Percentiles rank a stretch among this genome's conserved stretches.
These are phyloP conservation scores for Sanguinoderma infundibulare DNA, from an alignment of 1,284 basidiomycete species.

Conservation along the genomic window DNA sequence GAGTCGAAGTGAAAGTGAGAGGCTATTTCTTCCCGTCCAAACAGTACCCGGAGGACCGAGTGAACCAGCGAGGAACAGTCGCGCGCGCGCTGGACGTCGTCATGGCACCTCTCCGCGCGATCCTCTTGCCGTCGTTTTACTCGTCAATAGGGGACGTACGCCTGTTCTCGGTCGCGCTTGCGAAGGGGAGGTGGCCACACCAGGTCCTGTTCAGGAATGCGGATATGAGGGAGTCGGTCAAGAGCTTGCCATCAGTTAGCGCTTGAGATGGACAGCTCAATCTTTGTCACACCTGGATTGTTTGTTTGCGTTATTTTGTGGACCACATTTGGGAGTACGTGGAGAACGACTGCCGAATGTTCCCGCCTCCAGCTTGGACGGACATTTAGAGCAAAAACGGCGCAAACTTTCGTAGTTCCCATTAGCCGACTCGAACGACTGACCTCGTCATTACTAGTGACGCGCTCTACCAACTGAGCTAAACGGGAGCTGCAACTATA, in stretches of 20 bases:
- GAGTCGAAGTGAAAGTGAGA: slow-evolving; percentile 40
- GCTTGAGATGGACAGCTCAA: not conserved
- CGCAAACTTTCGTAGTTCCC: too few species aligned
- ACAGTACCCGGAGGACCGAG: slow-evolving; percentile 34
- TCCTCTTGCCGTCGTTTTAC: slow-evolving; percentile 22
- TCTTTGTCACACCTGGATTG: too few species aligned
- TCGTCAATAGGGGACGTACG: slow-evolving; percentile 32
- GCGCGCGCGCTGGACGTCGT: slow-evolving; percentile 23
- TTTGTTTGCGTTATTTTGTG: too few species aligned
- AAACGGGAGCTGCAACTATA: slow-evolving; percentile 34
- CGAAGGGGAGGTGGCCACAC: slow-evolving; percentile 37
- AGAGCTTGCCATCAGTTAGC: slow-evolving; percentile 10
- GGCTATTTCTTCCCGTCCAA: slow-evolving; percentile 38
- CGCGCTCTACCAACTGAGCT: slow-evolving; percentile 65
- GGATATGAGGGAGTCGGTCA: slow-evolving; percentile 26
- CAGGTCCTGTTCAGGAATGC: slow-evolving; percentile 30
- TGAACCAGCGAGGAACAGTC: slow-evolving; percentile 30
- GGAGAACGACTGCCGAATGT: too few species aligned
- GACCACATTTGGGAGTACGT: too few species aligned
- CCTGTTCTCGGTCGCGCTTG: slow-evolving; percentile 33
- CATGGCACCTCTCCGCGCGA: slow-evolving; percentile 14
- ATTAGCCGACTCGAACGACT: slow-evolving; percentile 11
- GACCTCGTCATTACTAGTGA: slow-evolving; percentile 47
- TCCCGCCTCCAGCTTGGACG: too few species aligned
- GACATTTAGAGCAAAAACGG: too few species aligned